Evolutionary conservation across 371 early-diverging fungal genomes (phyloP).

Genomic region (Mucor mucedo): DNA sequence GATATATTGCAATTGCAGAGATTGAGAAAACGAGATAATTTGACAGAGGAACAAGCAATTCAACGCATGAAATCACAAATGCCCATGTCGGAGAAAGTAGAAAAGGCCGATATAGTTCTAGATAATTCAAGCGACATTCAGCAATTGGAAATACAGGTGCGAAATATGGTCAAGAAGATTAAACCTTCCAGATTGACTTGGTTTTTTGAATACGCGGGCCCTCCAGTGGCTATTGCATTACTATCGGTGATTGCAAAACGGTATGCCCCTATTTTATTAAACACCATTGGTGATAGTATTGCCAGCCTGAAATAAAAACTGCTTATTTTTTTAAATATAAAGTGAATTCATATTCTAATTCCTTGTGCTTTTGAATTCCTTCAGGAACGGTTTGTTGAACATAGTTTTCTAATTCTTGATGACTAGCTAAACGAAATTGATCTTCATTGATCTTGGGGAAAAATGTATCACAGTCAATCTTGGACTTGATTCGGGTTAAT

Average conservation of each 20-base stretch:
- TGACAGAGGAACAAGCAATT: conserved; percentile 67
- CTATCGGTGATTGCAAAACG: conserved; percentile 3
- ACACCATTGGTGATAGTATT: conserved; percentile 17
- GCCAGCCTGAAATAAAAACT: conserved; percentile 14
- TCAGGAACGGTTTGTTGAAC: conserved; percentile 43
- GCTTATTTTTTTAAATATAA: conserved; percentile 38
- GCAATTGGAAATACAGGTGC: conserved; percentile 68
- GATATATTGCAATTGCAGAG: conserved; percentile 75
- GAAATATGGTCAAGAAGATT: conserved; percentile 47
- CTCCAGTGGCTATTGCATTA: conserved; percentile 28
- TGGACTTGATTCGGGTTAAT: conserved; percentile 62
- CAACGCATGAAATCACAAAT: conserved; percentile 85
- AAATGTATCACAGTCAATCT: conserved; percentile 68
- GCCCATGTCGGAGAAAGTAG: conserved; percentile 76
- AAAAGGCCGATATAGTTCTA: conserved; percentile 80
- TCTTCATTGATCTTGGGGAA: conserved; percentile 59
- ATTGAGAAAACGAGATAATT: conserved; percentile 73
- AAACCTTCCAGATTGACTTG: conserved; percentile 51
- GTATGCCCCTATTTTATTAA: conserved; percentile 16
- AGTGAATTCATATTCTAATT: conserved; percentile 53
- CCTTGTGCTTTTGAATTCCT: conserved; percentile 50
- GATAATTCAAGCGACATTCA: conserved; percentile 79
- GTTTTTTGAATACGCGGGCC: conserved; percentile 48
- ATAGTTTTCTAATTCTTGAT: conserved; percentile 47
- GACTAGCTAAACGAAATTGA: conserved; percentile 31